phyloP scores from a whole-genome alignment of 2,329 filamentous ascomycete genomes.

The Atkinsonella hypoxylon region DNA sequence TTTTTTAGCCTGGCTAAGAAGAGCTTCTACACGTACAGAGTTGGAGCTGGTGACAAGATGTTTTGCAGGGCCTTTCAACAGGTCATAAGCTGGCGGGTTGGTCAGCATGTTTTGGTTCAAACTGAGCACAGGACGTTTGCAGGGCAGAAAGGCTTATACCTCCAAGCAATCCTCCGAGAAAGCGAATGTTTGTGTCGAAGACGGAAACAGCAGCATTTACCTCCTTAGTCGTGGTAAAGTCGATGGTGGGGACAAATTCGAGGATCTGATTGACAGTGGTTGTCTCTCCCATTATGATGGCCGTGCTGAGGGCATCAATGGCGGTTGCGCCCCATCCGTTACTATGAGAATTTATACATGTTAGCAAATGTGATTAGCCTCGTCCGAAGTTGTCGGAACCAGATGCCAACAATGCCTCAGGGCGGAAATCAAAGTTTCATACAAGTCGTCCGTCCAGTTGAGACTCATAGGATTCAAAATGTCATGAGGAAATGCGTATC shows the following conservation, averaged over 20 bases:
- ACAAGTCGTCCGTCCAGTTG: conserved; percentile 56
- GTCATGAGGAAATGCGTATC: conserved; percentile 67
- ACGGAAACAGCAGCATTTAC: conserved; percentile 48
- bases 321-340: conserved; percentile 79
- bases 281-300: conserved; percentile 60
- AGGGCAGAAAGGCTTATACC: conserved; percentile 26
- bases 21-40: conserved; percentile 33
- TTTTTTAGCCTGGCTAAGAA: conserved; percentile 54
- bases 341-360: conserved; percentile 30
- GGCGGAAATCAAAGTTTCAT: conserved; percentile 11
- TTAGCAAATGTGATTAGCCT: background rate
- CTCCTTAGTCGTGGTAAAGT: conserved; percentile 49
- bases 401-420: background rate
- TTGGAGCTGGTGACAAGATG: conserved; percentile 29
- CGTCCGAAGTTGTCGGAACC: background rate
- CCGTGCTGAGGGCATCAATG: conserved; percentile 69
- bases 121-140: background rate
- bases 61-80: conserved; percentile 55
- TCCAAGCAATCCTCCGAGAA: conserved; percentile 68
- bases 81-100: conserved; percentile 43
- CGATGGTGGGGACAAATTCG: conserved; percentile 53
- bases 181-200: conserved; percentile 87
- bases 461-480: conserved; percentile 59
- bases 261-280: conserved; percentile 62
- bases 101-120: background rate